Evolutionary conservation across 2,329 filamentous ascomycete genomes (phyloP).

Genomic region (Sclerotiophoma versabilis): DNA sequence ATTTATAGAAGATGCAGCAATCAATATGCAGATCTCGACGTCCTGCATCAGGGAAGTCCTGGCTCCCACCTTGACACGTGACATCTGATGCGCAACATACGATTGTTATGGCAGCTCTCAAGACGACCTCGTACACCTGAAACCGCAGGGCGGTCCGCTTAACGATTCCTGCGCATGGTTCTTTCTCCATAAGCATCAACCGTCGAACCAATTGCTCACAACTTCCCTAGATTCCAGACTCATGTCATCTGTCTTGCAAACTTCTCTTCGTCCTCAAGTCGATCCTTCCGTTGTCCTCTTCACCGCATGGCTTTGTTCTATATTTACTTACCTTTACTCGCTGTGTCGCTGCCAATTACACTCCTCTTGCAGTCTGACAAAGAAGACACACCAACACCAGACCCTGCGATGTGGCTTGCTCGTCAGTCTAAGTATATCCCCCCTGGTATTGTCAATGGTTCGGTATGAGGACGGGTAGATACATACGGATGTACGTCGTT

Average conservation of each 20-base stretch:
- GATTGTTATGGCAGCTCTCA: background rate
- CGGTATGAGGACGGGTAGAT: background rate
- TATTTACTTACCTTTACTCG: background rate
- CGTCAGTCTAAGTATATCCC: background rate
- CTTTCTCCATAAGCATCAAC: no score
- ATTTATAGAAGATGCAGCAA: background rate
- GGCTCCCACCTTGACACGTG: background rate
- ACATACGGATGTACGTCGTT: no score
- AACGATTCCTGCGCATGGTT: background rate
- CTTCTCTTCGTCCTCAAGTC: no score
- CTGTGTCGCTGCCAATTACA: no score
- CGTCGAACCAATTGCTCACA: no score
- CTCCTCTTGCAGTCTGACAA: background rate
- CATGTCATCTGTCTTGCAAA: no score
- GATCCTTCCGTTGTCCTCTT: background rate
- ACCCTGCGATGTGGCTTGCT: background rate
- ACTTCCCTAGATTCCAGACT: no score
- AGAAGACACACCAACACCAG: background rate
- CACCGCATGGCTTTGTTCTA: background rate
- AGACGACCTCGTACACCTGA: background rate
- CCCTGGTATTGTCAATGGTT: background rate
- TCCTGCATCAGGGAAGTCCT: background rate
- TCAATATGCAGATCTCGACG: background rate
- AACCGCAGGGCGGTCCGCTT: background rate
- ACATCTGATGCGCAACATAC: background rate